phyloP scores from a whole-genome alignment of 176 grass and related monocot species.

The Juncus effusus region DNA sequence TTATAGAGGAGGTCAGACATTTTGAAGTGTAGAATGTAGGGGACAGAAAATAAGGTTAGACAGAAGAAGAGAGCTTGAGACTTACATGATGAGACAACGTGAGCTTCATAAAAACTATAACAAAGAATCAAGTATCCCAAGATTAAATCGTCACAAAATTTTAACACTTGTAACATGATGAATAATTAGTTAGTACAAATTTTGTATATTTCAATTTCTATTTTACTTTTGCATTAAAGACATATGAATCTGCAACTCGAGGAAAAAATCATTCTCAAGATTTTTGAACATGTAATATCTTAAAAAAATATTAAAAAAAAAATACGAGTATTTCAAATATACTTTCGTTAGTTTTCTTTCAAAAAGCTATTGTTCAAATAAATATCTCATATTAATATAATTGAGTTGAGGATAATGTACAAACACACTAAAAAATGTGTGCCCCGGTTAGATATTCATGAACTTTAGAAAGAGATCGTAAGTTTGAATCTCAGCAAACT shows the following conservation, averaged over 20 bases:
- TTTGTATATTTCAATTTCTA: background rate
- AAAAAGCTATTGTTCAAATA: no score
- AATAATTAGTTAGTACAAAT: background rate
- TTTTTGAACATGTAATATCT: no score
- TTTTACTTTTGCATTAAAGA: background rate
- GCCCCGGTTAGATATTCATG: no score
- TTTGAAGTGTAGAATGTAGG: conserved; percentile 55
- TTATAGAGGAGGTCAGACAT: conserved; percentile 55
- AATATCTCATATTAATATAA: background rate
- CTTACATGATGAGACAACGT: conserved; percentile 28
- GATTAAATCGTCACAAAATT: conserved; percentile 6
- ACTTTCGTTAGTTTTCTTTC: no score
- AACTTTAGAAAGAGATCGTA: no score
- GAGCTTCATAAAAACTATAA: conserved; percentile 40
- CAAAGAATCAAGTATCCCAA: conserved; percentile 4
- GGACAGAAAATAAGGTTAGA: conserved; percentile 43
- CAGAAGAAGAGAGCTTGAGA: conserved; percentile 51
- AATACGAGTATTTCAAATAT: no score
- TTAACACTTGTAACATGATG: conserved; percentile 32
- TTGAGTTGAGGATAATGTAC: background rate
- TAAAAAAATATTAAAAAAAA: no score
- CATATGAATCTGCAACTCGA: no score
- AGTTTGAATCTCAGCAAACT: no score
- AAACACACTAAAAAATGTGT: background rate
- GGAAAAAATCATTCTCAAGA: no score